A percentile compares a stretch with the other conserved stretches of the same genome.
These are phyloP conservation scores for Claviceps lovelessii DNA, from an alignment of 2,329 filamentous ascomycete species.

Conservation along the genomic window DNA sequence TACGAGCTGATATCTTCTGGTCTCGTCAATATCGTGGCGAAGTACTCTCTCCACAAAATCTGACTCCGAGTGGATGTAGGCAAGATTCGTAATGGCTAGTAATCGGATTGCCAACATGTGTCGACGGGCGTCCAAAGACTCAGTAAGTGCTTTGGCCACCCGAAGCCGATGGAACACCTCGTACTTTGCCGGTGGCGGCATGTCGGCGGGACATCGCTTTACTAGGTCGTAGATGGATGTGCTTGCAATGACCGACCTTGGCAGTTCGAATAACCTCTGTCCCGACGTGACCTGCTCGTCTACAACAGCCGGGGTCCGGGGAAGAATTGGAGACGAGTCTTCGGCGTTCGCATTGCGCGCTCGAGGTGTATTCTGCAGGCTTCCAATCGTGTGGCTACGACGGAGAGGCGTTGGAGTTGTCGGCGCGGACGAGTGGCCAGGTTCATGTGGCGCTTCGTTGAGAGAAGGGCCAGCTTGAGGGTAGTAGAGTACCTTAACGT, in stretches of 20 bases:
- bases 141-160: constrained; percentile 64
- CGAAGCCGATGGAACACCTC: constrained; percentile 75
- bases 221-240: constrained; percentile 43
- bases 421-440: constrained; percentile 34
- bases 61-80: constrained; percentile 72
- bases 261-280: constrained; percentile 50
- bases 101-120: constrained; percentile 68
- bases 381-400: constrained; percentile 45
- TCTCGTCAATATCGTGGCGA: constrained; percentile 78
- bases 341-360: constrained; percentile 19
- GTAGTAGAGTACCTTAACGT: constrained; percentile 72
- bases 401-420: constrained; percentile 63
- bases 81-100: constrained; percentile 77
- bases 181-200: constrained; percentile 63
- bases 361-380: constrained; percentile 29
- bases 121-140: constrained; percentile 51
- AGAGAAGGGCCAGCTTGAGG: constrained; percentile 23
- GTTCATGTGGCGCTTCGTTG: constrained; percentile 11
- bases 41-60: constrained; percentile 78
- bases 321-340: constrained; percentile 36
- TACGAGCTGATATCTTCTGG: constrained; percentile 72
- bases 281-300: constrained; percentile 24
- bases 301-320: constrained; percentile 25
- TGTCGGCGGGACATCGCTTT: constrained; percentile 39
- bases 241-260: constrained; percentile 38